Conservation (phyloP, 495 filamentous ascomycete species). For the Neurospora sp. region DNA sequence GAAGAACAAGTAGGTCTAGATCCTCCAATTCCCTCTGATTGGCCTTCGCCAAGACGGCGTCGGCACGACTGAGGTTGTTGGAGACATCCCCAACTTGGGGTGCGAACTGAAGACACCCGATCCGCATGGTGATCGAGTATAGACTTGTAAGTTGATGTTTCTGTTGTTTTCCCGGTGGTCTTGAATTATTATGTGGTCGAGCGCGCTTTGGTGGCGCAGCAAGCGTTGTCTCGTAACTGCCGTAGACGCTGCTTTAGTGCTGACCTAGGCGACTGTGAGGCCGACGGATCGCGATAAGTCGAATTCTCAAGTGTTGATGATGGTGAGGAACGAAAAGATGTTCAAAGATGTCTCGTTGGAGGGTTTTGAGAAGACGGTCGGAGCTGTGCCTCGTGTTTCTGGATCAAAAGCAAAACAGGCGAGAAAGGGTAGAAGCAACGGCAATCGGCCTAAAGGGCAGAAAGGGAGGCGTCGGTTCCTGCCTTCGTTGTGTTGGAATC, state of each 20-base stretch:
- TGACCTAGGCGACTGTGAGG: background rate
- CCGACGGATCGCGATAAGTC: background rate
- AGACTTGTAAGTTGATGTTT: background rate
- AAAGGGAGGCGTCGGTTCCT: background rate
- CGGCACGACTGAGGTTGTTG: constrained; percentile 64
- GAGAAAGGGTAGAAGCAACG: background rate
- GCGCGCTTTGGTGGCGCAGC: background rate
- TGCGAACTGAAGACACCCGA: constrained; percentile 73
- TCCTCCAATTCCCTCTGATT: constrained; percentile 44
- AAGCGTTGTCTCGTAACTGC: background rate
- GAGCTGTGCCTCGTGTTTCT: background rate
- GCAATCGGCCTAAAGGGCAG: background rate
- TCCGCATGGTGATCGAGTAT: constrained; percentile 48
- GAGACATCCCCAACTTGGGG: constrained; percentile 65
- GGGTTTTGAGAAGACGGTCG: background rate
- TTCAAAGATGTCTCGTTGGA: background rate
- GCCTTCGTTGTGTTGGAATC: background rate
- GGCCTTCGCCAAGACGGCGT: constrained; percentile 54
- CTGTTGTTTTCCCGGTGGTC: background rate
- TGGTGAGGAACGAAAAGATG: background rate
- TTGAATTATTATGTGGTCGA: background rate
- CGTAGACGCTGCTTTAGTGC: background rate
- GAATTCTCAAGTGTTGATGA: background rate
- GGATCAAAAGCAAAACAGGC: background rate
- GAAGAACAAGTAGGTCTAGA: constrained; percentile 67